phyloP scores from a whole-genome alignment of 2,329 filamentous ascomycete genomes.

The Hypoxylon sp. region DNA sequence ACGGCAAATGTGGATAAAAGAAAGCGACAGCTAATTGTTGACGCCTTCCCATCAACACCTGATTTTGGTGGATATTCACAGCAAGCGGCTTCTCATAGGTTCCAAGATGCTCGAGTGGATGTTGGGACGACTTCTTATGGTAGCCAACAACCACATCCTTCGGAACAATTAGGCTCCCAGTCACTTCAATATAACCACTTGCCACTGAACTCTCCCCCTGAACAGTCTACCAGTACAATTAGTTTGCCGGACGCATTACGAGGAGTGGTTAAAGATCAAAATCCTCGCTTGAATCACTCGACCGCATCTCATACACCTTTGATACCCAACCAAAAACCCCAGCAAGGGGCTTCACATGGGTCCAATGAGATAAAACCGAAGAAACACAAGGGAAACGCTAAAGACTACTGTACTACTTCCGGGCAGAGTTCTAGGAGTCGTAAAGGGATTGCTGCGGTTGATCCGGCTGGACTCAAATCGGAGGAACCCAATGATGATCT shows the following conservation, averaged over 20 bases:
- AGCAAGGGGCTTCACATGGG: conserved; percentile 4
- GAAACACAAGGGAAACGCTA: conserved; percentile 18
- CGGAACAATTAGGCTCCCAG: background rate
- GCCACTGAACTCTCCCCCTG: background rate
- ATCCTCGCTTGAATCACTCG: no score
- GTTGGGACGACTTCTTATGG: background rate
- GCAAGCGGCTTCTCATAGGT: background rate
- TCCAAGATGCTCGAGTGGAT: background rate
- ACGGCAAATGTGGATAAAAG: conserved; percentile 45
- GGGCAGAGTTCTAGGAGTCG: conserved; percentile 16
- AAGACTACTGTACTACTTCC: conserved; percentile 12
- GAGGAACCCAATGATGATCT: conserved; percentile 36
- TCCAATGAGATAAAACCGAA: conserved; percentile 4
- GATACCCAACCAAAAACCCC: conserved; percentile 1
- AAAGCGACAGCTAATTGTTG: conserved; percentile 48
- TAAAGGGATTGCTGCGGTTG: conserved; percentile 15
- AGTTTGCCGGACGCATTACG: no score
- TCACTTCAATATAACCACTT: conserved; percentile 1
- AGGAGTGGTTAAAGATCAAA: no score
- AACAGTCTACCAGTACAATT: no score
- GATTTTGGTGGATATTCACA: conserved; percentile 24
- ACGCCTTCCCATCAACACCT: conserved; percentile 52
- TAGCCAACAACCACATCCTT: conserved; percentile 1
- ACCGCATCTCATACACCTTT: background rate
- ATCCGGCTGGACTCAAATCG: conserved; percentile 23